These are phyloP conservation scores for Yamadazyma taylorii DNA, from an alignment of 1,139 yeast genomes.

Conservation along the genomic window DNA sequence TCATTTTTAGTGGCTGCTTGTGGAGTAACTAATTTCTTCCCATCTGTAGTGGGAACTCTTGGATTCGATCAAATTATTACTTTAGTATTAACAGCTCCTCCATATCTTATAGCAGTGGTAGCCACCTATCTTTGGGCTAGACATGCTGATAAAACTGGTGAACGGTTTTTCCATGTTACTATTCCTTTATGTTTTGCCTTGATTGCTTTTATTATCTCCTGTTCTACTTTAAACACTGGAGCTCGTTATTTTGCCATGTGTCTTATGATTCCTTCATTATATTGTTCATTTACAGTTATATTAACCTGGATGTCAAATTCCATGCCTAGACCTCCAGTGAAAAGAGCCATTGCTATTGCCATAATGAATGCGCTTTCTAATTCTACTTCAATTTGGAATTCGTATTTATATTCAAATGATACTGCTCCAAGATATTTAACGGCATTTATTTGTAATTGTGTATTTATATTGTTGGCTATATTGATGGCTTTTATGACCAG, in stretches of 20 bases:
- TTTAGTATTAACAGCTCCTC: constrained; percentile 59
- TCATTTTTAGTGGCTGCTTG: constrained; percentile 56
- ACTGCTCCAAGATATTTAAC: constrained; percentile 45
- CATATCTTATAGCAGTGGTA: constrained; percentile 55
- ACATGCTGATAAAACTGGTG: constrained; percentile 59
- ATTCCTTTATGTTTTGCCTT: constrained; percentile 46
- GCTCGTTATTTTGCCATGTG: constrained; percentile 65
- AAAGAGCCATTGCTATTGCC: constrained; percentile 54
- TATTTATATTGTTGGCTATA: constrained; percentile 42
- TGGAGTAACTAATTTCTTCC: constrained; percentile 63
- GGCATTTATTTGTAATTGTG: constrained; percentile 52
- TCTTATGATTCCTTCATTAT: constrained; percentile 57
- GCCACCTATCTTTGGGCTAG: constrained; percentile 54
- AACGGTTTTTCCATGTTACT: constrained; percentile 53
- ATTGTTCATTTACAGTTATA: constrained; percentile 55
- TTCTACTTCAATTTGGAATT: constrained; percentile 55
- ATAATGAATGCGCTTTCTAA: constrained; percentile 53
- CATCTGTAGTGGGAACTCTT: constrained; percentile 57
- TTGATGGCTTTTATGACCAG: constrained; percentile 40
- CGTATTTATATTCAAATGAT: constrained; percentile 45
- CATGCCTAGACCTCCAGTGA: constrained; percentile 52
- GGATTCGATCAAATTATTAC: constrained; percentile 51
- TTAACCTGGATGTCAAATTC: constrained; percentile 59
- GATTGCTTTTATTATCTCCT: constrained; percentile 53
- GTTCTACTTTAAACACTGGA: constrained; percentile 54